Evolutionary conservation across 2,329 filamentous ascomycete genomes (phyloP), one percentile per base, ranked within the genome.

Genomic region (Dendrostoma leiphaemia): DNA sequence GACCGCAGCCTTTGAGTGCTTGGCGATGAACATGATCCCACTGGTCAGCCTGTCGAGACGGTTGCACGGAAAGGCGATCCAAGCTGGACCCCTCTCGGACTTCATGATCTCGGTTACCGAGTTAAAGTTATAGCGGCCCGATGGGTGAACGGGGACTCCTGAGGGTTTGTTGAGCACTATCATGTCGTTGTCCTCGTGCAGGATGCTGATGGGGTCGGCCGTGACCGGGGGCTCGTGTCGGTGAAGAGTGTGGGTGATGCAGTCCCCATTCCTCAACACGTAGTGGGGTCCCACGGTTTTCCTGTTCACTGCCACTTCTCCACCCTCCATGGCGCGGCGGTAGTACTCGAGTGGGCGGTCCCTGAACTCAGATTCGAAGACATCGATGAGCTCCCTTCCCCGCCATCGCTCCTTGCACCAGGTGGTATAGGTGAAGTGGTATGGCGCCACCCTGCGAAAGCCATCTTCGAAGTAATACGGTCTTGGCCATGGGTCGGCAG

Each of bases 21-120:
- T 99, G 26, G 88, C 94, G 63, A 99, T 86, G 70, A 99, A 99
- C 93, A 99, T 97, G 67, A 99, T 89, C 46, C 94, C 94, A 63
- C 91, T 96, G 0, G 94, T 99, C 63, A 99, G 75, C 49, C 94
- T 81, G 68, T 99, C 94, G 26, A 99, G 82, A n/a, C 94, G 81
- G 66, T 99, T 96, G 74, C 93, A 97, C 0, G 94, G 84, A 58
- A 83, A 72, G 1, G 83, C 80, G 49, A 79, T 68, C 67, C 83
- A 86, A 26, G 72, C 69, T 21, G 71, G 69, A 0, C 80, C 77
- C 34, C 84, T 76, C 66, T 96, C 89, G 2, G 89, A 83, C 62
- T 89, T 86, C 83, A 99, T 87, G 61, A 99, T 96, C 75, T 97
- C 92, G 35, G 96, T 82, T 43, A 99, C 83, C 1, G 90, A 93